Conservation (phyloP, 2,329 filamentous ascomycete species). For the Alternaria gansuensis region DNA sequence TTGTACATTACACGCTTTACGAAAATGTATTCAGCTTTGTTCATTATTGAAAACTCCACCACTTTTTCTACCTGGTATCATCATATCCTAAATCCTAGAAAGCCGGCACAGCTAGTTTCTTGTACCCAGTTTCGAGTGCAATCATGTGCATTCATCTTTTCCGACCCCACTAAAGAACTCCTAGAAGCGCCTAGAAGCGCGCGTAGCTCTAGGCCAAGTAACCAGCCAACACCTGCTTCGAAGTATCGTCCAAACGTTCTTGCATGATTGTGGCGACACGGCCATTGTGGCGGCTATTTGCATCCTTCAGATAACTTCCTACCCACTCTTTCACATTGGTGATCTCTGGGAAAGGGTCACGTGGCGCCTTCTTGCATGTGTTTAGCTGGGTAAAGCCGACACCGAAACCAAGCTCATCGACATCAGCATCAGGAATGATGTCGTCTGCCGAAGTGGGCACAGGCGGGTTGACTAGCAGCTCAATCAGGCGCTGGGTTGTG, state of each 20-base stretch:
- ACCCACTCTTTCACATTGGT: constrained; percentile 84
- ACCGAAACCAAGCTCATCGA: constrained; percentile 94
- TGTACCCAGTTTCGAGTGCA: not conserved
- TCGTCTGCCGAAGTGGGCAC: constrained; percentile 73
- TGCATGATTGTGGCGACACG: constrained; percentile 75
- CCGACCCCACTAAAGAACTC: not conserved
- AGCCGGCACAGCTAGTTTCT: not conserved
- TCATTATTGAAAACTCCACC: constrained; percentile 7
- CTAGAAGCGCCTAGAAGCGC: not conserved
- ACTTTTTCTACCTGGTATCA: constrained; percentile 32
- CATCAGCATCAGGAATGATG: constrained; percentile 83
- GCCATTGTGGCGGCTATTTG: constrained; percentile 76
- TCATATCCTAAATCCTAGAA: constrained; percentile 23
- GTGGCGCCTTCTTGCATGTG: constrained; percentile 78
- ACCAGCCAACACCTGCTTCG: constrained; percentile 52
- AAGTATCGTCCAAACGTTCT: constrained; percentile 67
- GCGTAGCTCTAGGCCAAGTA: constrained; percentile 33
- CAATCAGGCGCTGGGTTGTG: constrained; percentile 88
- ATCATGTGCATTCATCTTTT: not conserved
- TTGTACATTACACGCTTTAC: constrained; percentile 9
- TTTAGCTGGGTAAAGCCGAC: constrained; percentile 93
- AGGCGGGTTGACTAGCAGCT: constrained; percentile 88
- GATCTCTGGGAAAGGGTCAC: constrained; percentile 87
- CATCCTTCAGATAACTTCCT: constrained; percentile 77
- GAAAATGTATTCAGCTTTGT: constrained; percentile 6